Base-by-base conservation (phyloP, 148 eudicot genomes). In the Vaccinium darrowii region DNA sequence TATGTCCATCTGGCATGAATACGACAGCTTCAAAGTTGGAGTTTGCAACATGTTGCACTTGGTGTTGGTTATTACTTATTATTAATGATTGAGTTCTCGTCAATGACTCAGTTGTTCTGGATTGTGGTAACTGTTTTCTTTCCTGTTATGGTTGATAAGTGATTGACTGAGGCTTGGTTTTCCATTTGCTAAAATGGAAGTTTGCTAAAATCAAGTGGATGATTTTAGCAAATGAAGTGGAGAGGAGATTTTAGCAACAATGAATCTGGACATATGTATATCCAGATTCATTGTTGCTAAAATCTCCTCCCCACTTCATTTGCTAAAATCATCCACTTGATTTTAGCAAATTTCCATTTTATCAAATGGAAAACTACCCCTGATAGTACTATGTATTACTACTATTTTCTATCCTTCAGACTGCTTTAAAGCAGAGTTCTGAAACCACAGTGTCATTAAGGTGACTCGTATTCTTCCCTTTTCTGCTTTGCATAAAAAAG, bases 21-120 rank as follows among this genome's bases (percentile, higher is more conserved):
- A 79, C 3, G 12, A 39, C 10, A 79, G 67, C 67, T 79, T 79
- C 82, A 79, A 56, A 11, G 23, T 47, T 47, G 27, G 76, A 16
- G 76, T 36, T 33, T 72, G 76, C 76, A 72, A 72, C 21, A 15
- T 72, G 21, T 15, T 72, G 76, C 43, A 72, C 76, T 36, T 72
- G 1, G n/a, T 39, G 16, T 8, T 14, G 7, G 73, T 5, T 13
- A 30, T 69, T 7, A 39, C 2, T 5, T 13, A 30, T 69, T 7
- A 39, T 7, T 5, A 73, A 36, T 39, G 11, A 7, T 7, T 16
- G 50, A 73, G 51, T 39, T 36, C 39, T 36, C 39, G 1, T 7
- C n/a, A 73, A 36, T 39, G 11, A 16, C 7, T 16, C 11, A 73
- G 23, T 39, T 39, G 39, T 27, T 27, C 5, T 73, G 50, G 39